Conservation (phyloP, 2,329 filamentous ascomycete species). For the Pseudocercospora vitis region DNA sequence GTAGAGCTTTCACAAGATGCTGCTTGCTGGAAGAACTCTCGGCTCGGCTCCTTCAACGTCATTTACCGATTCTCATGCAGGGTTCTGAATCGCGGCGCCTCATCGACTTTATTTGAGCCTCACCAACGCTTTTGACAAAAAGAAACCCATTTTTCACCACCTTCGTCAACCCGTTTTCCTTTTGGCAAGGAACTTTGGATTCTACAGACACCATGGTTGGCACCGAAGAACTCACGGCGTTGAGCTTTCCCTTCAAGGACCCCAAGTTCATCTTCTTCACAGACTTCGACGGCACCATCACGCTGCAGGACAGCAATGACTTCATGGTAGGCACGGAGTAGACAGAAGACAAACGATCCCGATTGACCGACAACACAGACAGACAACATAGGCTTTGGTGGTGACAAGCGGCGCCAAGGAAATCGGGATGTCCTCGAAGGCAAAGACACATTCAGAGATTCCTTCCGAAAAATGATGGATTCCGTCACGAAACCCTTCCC, state of each 20-base stretch:
- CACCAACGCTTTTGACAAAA: neutral
- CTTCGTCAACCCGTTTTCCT: neutral
- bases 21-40: no score
- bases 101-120: constrained; percentile 16
- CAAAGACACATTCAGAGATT: constrained; percentile 71
- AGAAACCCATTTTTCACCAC: neutral
- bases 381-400: constrained; percentile 86
- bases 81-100: neutral
- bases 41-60: constrained; percentile 1
- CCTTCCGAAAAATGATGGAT: constrained; percentile 90
- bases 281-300: constrained; percentile 97
- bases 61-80: neutral
- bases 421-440: constrained; percentile 76
- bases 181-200: neutral
- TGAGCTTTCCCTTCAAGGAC: constrained; percentile 52
- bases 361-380: constrained; percentile 66
- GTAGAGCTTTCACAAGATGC: no score
- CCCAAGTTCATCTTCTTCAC: constrained; percentile 98
- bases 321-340: constrained; percentile 51
- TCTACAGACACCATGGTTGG: constrained; percentile 16
- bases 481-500: constrained; percentile 77
- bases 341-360: constrained; percentile 40
- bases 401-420: constrained; percentile 65
- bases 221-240: constrained; percentile 43
- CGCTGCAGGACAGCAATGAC: constrained; percentile 69